phyloP scores from a whole-genome alignment of 768 basidiomycete genomes.

The Tricholoma sp. region DNA sequence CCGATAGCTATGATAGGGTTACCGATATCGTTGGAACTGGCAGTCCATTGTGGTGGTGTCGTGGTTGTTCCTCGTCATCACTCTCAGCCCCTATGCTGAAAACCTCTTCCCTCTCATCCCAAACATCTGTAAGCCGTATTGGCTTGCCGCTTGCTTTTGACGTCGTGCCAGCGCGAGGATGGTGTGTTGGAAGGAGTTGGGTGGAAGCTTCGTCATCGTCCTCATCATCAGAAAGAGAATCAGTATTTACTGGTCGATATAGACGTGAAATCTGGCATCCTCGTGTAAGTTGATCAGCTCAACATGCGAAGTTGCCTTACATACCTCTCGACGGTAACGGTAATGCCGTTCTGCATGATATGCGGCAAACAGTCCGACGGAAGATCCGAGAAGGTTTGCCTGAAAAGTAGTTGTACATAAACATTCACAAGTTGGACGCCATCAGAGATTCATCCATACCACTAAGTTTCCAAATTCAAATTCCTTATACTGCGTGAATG shows the following conservation, averaged over 20 bases:
- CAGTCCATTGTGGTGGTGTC: constrained; percentile 5
- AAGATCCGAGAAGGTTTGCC: constrained; percentile 78
- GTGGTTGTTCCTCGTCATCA: constrained; percentile 43
- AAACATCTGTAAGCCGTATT: constrained; percentile 53
- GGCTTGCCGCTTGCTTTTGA: constrained; percentile 26
- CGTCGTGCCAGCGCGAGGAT: constrained; percentile 14
- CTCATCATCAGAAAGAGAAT: constrained; percentile 44
- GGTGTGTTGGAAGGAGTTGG: constrained; percentile 57
- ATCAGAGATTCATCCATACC: constrained; percentile 31
- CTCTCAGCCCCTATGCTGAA: constrained; percentile 66
- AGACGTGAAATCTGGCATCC: constrained; percentile 61
- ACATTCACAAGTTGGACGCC: constrained; percentile 2
- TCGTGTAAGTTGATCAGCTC: not conserved
- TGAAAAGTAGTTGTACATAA: constrained; percentile 18
- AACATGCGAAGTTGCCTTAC: not conserved
- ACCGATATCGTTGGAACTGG: constrained; percentile 20
- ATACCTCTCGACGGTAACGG: constrained; percentile 73
- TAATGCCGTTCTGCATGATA: constrained; percentile 74
- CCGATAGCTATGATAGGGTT: constrained; percentile 1
- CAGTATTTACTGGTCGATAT: constrained; percentile 63
- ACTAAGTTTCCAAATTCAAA: constrained; percentile 72
- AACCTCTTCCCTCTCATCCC: constrained; percentile 76
- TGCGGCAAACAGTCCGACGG: constrained; percentile 58
- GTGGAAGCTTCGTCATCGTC: constrained; percentile 40
- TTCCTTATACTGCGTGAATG: constrained; percentile 48